Evolutionary conservation across 2,329 filamentous ascomycete genomes (phyloP).

Genomic region (Sporothrix globosa): DNA sequence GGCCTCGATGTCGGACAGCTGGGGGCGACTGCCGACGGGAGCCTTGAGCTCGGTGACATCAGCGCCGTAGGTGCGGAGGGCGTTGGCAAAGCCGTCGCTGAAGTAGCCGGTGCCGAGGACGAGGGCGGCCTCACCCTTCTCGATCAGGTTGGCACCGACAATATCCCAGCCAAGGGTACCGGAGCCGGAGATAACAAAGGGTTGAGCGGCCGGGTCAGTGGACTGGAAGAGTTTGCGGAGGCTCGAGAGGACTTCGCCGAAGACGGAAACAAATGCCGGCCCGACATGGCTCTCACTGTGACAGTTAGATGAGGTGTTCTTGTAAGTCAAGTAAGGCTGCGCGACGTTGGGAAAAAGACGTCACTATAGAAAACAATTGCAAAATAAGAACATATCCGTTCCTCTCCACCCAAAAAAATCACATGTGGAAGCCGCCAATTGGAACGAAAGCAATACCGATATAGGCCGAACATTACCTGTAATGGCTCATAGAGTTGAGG

Average conservation of each 20-base stretch:
- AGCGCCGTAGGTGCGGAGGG: constrained; percentile 86
- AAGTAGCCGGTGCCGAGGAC: constrained; percentile 98
- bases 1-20: constrained; percentile 84
- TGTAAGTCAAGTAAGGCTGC: neutral
- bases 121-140: constrained; percentile 85
- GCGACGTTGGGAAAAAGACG: no score
- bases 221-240: constrained; percentile 95
- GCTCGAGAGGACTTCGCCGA: constrained; percentile 85
- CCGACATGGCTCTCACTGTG: constrained; percentile 90
- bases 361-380: no score
- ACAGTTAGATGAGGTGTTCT: neutral
- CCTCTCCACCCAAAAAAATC: neutral
- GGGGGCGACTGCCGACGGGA: constrained; percentile 82
- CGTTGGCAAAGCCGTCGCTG: constrained; percentile 90
- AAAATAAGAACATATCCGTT: neutral
- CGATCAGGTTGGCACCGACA: constrained; percentile 88
- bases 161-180: constrained; percentile 97
- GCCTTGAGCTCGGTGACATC: constrained; percentile 89
- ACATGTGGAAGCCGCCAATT: constrained; percentile 15
- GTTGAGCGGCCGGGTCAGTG: constrained; percentile 77
- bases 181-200: constrained; percentile 90
- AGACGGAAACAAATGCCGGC: constrained; percentile 82
- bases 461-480: constrained; percentile 60
- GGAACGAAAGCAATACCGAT: constrained; percentile 12
- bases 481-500: constrained; percentile 91